Base-by-base conservation (phyloP, 2,329 filamentous ascomycete genomes). In the Penicillium sclerotiorum region DNA sequence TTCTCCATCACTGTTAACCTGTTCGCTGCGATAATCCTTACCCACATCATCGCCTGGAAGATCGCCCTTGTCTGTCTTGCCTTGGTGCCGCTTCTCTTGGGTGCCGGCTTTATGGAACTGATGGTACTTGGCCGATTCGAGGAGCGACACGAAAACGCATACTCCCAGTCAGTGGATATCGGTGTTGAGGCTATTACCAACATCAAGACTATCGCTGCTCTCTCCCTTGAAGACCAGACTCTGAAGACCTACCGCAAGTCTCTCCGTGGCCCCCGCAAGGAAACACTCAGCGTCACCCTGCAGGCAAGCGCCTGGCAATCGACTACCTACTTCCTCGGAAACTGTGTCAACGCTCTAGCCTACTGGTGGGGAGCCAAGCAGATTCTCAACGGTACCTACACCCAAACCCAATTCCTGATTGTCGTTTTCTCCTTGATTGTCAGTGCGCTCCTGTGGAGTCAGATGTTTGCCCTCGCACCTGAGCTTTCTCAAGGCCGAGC, bases 281-380 rank as follows among this genome's bases (percentile, higher is more conserved):
- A 79, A 40, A 80, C 76, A 49, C 66, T 77, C 1, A 63, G 67
- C n/a, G 76, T 77, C 15, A 79, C 76, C 18, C 56, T 79, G 22
- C 73, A 77, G 38, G 71, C 74, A 15, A 77, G 72, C 55, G 62
- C 77, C 18, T 77, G 73, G 67, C 67, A 76, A 45, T 74, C 76
- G 2, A 68, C 75, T 44, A 71, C 73, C 2, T 75, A 74, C 46
- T 69, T 71, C 52, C 51, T 74, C 2, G 81, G 84, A 17, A 87
- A 86, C 61, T 77, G 88, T 43, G 82, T 90, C 21, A 89, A 90
- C 61, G 85, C 87, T 0, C 80, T 92, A 46, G 85, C 87, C 0
- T 91, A 90, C 69, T 92, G 87, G 86, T 92, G 88, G 87, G 88
- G 88, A 3, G 80, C 87, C 0, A 86, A 82, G 59, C 82, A 84